phyloP scores from a whole-genome alignment of 2,329 filamentous ascomycete genomes.

The Lasiodiplodia hormozganensis region DNA sequence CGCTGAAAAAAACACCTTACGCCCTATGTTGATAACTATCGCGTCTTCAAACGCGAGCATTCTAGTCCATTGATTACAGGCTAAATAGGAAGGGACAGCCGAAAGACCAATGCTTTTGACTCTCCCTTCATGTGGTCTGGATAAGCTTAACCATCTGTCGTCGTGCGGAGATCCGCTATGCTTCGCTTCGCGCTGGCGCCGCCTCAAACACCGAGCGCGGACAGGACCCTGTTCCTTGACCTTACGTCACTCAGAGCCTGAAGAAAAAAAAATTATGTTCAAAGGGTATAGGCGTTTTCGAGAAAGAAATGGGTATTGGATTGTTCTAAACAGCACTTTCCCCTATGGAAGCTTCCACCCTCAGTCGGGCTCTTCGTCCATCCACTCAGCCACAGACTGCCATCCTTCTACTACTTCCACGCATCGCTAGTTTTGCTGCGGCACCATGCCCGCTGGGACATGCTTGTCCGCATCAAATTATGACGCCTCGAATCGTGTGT shows the following conservation, averaged over 20 bases:
- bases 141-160: constrained; percentile 5
- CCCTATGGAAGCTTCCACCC: not conserved
- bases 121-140: not conserved
- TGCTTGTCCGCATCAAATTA: not conserved
- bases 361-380: not conserved
- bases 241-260: not conserved
- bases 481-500: not conserved
- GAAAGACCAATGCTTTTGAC: too few species aligned
- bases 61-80: too few species aligned
- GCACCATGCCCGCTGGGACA: not conserved
- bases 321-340: constrained; percentile 4
- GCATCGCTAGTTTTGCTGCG: not conserved
- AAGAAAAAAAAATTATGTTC: not conserved
- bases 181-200: constrained; percentile 10
- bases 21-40: too few species aligned
- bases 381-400: not conserved
- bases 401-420: not conserved
- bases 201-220: not conserved
- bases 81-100: too few species aligned
- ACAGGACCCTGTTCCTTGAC: not conserved
- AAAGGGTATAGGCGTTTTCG: not conserved
- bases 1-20: too few species aligned
- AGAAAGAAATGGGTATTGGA: constrained; percentile 17
- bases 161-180: constrained; percentile 2
- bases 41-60: too few species aligned